Base-by-base conservation (phyloP, 768 basidiomycete species). In the Rhizopogon roseolus region DNA sequence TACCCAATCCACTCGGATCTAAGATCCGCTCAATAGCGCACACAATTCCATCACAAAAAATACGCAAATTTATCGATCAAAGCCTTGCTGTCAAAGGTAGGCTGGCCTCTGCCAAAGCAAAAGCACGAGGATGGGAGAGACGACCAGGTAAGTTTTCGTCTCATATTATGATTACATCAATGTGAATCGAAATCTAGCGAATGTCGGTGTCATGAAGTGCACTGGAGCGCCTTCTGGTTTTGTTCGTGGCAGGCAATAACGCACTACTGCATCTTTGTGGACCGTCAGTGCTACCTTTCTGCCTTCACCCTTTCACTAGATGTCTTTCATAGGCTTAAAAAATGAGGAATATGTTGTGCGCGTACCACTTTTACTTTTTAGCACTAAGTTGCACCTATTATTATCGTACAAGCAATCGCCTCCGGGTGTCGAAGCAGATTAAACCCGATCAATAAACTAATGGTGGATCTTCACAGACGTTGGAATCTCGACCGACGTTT, bases 171-270 rank as follows among this genome's bases (percentile, higher is more conserved):
- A 11, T n/a, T 48, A 45, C 27, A 6, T 34, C 22, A 6, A 13
- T 13, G 40, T 59, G 13, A 48, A 11, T 17, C 34, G 13, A 37
- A 39, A 5, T 37, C 34, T 50, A 85, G 84, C 73, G 9, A 82
- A 84, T 41, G 62, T 86, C 4, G 84, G 84, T 27, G 73, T 79
- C 19, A 73, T 86, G 69, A 78, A 77, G 60, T 62, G 69, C 45
- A 73, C 70, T 50, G 82, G 82, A 0, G 80, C 83, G 13, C 77
- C 83, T n/a, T 62, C 74, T 14, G 68, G 71, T 54, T 86, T 86
- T 57, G 79, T 80, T 37, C 67, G 74, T 2, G n/a, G 29, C 13
- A 28, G 17, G 10, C 54, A 73, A 32, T 38, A 32, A n/a, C 29
- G 22, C 22, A 14, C 29, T 14, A 14, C n/a, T 25, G 10, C 1